Base-by-base conservation (phyloP, 805 yeast genomes). In the Wilhelminamyces savonicus region DNA sequence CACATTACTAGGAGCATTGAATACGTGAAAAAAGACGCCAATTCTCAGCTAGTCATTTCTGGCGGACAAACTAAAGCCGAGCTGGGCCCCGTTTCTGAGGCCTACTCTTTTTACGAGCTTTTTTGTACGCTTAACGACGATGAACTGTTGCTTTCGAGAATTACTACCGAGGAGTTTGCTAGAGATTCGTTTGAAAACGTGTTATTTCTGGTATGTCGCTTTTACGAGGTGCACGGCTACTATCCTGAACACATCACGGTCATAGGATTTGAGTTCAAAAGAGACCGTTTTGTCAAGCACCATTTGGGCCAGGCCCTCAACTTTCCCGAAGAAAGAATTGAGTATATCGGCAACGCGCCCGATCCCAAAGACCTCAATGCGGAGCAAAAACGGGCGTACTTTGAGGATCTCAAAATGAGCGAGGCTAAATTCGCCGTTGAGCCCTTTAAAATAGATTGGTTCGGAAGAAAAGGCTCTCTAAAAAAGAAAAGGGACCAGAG, bases 131-230 rank as follows among this genome's bases (percentile, higher is more conserved):
- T 74, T 35, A 21, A 22, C 28, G 23, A 24, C 38, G 34, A 17
- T 13, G 22, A 16, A 4, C 14, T 13, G 5, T 26, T 46, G 9
- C 13, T 43, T 13, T 30, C 43, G 8, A 28, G 60, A 27, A 52
- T 79, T 1, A 36, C 61, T 5, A 55, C 76, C 1, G 95, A 84
- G 45, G 88, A 81, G 41, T 79, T 52, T 48, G 86, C 94, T 0
- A 56, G 85, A 23, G 94, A 84, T 51, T 82, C 92, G 2, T 79
- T 79, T 47, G 94, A 84, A 46, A 84, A 84, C 50, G 70, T 83
- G 5, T 36, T 82, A 3, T 82, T 74, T 50, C 74, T 81, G 39
- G 40, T 80, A 2, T 61, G 71, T 21, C 56, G 75, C 29, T 82
- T 66, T 46, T 50, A 67, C 18, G 76, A 78, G 39, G 35, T 66